These are phyloP conservation scores for Linaria vulgaris DNA, from an alignment of 257 asterid species.

Conservation along the genomic window DNA sequence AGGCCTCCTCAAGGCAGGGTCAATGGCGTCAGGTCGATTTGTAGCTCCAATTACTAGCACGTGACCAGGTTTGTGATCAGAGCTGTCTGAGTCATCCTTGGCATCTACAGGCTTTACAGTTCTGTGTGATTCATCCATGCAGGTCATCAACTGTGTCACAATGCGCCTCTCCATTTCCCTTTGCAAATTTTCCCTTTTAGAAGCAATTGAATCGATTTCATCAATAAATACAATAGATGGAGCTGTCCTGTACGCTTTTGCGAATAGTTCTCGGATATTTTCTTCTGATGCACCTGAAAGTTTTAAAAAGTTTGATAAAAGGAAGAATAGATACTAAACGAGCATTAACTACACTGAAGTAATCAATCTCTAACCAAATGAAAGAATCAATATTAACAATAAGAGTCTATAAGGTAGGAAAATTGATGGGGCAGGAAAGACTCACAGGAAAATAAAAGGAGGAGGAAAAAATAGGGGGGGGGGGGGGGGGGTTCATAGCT, in stretches of 20 bases:
- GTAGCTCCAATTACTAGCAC: slow-evolving; percentile 91
- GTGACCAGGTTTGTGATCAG: slow-evolving; percentile 42
- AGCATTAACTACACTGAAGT: background rate
- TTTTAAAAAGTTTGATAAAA: background rate
- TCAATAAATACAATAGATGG: slow-evolving; percentile 92
- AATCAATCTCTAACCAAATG: too few relatives aligned
- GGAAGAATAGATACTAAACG: background rate
- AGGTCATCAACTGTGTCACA: slow-evolving; percentile 78
- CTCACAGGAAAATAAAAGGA: too few relatives aligned
- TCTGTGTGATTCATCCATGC: slow-evolving; percentile 77
- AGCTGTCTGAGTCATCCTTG: slow-evolving; percentile 32
- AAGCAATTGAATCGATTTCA: slow-evolving; percentile 91
- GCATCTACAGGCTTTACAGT: slow-evolving; percentile 36
- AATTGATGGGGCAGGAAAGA: too few relatives aligned
- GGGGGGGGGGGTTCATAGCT: too few relatives aligned
- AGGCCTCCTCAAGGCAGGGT: slow-evolving; percentile 88
- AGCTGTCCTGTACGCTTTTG: slow-evolving; percentile 75
- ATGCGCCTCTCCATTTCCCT: slow-evolving; percentile 84
- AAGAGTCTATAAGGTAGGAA: background rate
- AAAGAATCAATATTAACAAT: background rate
- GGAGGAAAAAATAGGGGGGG: too few relatives aligned
- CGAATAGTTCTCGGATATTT: slow-evolving; percentile 71
- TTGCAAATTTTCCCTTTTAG: slow-evolving; percentile 75
- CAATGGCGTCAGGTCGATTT: slow-evolving; percentile 85
- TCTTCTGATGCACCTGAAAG: slow-evolving; percentile 84